Percentiles rank a stretch among this genome's conserved stretches.
Evolutionary conservation across 805 yeast species (phyloP).

Genomic region (Suhomyces xylopsoci): DNA sequence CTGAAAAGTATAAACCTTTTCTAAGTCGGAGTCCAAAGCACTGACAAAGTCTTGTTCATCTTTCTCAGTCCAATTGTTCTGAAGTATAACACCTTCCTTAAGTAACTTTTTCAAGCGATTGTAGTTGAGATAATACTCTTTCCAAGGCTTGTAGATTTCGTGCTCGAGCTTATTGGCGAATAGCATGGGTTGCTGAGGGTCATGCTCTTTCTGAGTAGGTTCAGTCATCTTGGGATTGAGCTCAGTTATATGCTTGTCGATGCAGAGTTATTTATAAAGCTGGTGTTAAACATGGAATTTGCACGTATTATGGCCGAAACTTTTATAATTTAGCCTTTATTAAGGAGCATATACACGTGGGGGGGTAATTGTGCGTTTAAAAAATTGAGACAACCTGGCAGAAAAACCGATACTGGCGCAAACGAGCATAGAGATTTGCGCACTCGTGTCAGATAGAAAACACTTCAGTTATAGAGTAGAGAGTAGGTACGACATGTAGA

Average conservation of each 20-base stretch:
- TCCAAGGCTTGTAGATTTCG: constrained; percentile 90
- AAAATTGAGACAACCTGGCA: background rate
- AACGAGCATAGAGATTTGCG: background rate
- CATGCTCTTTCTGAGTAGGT: constrained; percentile 4
- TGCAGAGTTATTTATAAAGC: background rate
- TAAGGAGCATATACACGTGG: background rate
- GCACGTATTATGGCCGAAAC: background rate
- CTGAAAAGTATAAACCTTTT: constrained; percentile 76
- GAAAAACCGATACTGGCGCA: background rate
- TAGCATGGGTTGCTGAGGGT: constrained; percentile 50
- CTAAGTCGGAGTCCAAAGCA: constrained; percentile 65
- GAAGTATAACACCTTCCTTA: constrained; percentile 59
- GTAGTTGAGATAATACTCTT: constrained; percentile 64
- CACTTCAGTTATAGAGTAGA: background rate
- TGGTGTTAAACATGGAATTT: background rate
- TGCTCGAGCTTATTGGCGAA: constrained; percentile 80
- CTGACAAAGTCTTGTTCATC: constrained; percentile 71
- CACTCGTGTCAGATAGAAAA: background rate
- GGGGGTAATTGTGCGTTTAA: background rate
- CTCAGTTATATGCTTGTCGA: background rate
- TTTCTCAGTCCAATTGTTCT: constrained; percentile 58
- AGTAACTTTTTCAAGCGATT: constrained; percentile 61
- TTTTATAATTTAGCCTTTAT: background rate
- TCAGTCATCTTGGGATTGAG: background rate
- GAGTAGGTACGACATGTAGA: background rate